These are phyloP conservation scores for Madurella fahalii DNA, from an alignment of 2,329 filamentous ascomycete species.

Conservation along the genomic window DNA sequence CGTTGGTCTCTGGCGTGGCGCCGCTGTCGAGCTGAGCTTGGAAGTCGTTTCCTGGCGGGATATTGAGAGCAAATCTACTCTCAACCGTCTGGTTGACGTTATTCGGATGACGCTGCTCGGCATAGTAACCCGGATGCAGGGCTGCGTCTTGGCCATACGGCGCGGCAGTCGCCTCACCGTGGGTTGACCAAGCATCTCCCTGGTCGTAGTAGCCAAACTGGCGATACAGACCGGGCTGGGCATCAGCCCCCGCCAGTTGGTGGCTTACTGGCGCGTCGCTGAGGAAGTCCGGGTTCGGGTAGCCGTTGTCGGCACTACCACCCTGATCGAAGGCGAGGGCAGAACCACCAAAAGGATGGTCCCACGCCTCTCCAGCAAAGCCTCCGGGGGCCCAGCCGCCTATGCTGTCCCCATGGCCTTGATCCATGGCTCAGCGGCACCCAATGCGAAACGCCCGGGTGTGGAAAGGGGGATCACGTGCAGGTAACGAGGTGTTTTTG, in stretches of 20 bases:
- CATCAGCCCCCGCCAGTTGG: slow-evolving; percentile 16
- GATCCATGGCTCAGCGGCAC: slow-evolving; percentile 18
- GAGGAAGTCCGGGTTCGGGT: slow-evolving; percentile 19
- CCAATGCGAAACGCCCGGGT: neutral
- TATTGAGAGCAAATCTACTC: slow-evolving; percentile 19
- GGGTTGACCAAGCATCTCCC: slow-evolving; percentile 17
- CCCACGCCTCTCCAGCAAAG: slow-evolving; percentile 19
- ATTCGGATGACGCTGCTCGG: slow-evolving; percentile 12
- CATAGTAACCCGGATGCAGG: slow-evolving; percentile 16
- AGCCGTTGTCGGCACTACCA: slow-evolving; percentile 15
- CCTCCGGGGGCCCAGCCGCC: slow-evolving; percentile 21
- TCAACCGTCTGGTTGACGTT: slow-evolving; percentile 16
- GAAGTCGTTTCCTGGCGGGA: slow-evolving; percentile 15
- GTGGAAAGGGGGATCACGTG: slow-evolving; percentile 19
- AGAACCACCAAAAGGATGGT: slow-evolving; percentile 15
- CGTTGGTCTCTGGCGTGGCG: slow-evolving; percentile 10
- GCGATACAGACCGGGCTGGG: slow-evolving; percentile 15
- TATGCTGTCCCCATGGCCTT: slow-evolving; percentile 18
- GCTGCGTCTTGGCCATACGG: slow-evolving; percentile 18
- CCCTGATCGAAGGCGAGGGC: slow-evolving; percentile 16
- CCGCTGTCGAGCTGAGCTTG: slow-evolving; percentile 13
- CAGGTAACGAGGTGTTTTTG: neutral
- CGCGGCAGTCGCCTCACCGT: slow-evolving; percentile 6
- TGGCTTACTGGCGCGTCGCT: slow-evolving; percentile 9
- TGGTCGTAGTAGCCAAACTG: slow-evolving; percentile 17